A percentile compares a stretch with the other conserved stretches of the same genome.
Conservation (phyloP, 495 filamentous ascomycete species). For the Podospora didyma region DNA sequence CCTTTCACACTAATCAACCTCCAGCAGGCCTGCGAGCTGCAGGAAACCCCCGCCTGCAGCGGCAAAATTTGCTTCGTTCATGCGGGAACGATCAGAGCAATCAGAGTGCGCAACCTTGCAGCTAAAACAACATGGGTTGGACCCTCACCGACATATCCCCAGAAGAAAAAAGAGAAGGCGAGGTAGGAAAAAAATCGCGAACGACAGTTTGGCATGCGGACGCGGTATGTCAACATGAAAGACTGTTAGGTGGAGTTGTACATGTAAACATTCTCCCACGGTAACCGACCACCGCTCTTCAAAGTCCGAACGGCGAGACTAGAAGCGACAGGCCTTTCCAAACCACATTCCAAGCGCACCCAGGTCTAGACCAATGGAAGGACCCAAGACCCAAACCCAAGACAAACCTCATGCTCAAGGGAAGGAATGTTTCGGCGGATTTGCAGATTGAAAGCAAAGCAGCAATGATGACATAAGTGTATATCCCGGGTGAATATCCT, state of each 20-base stretch:
- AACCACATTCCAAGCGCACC: not conserved
- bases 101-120: not conserved
- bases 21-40: not conserved
- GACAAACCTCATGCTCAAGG: not conserved
- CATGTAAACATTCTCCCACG: not conserved
- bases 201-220: not conserved
- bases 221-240: not conserved
- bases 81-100: conserved; percentile 15
- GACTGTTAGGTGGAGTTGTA: not conserved
- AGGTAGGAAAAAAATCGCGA: not conserved
- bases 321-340: not conserved
- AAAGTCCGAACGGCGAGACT: not conserved
- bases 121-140: not conserved
- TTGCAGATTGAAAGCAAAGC: not conserved
- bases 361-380: not conserved
- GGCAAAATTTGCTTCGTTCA: conserved; percentile 27
- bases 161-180: not conserved
- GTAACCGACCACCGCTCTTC: not conserved
- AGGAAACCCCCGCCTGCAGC: conserved; percentile 21
- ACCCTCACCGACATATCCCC: not conserved
- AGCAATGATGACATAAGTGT: not conserved
- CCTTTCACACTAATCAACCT: not conserved
- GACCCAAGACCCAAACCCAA: not conserved
- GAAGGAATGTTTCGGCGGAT: not conserved
- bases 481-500: not conserved